phyloP scores from a whole-genome alignment of 164 flowering plant species.

The Tinospora cordifolia region DNA sequence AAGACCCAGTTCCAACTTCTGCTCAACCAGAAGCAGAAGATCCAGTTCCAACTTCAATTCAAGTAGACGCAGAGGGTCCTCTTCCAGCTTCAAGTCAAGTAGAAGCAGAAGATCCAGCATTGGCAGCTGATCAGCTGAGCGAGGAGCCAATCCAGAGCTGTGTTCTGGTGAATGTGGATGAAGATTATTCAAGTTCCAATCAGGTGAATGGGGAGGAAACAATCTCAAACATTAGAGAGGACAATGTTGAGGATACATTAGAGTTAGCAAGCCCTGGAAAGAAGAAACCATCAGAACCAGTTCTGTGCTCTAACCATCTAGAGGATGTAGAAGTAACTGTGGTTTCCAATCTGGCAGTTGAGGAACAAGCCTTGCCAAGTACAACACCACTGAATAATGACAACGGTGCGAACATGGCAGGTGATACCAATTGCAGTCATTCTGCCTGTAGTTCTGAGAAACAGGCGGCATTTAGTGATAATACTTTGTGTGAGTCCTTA shows the following conservation, averaged over 20 bases:
- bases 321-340: conserved; percentile 2
- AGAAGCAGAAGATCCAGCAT: conserved; percentile 7
- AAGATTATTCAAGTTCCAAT: not conserved
- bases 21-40: conserved; percentile 3
- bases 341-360: not conserved
- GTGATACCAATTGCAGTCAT: conserved; percentile 6
- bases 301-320: not conserved
- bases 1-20: conserved; percentile 7
- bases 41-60: not conserved
- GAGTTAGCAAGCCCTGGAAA: not conserved
- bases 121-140: not conserved
- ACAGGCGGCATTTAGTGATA: conserved; percentile 2
- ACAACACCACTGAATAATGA: not conserved
- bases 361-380: conserved; percentile 6
- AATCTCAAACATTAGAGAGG: not conserved
- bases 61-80: conserved; percentile 4
- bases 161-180: conserved; percentile 8
- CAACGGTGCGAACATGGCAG: not conserved
- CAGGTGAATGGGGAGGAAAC: not conserved
- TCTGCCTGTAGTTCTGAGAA: conserved; percentile 4
- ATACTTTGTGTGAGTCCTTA: conserved; percentile 21
- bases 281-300: not conserved
- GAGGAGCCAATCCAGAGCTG: conserved; percentile 5
- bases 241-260: conserved; percentile 1
- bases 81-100: not conserved